Evolutionary conservation across 225 moss, liverwort and hornwort species (phyloP), one percentile per base, ranked within the genome.

Genomic region (Pleurozium schreberi): DNA sequence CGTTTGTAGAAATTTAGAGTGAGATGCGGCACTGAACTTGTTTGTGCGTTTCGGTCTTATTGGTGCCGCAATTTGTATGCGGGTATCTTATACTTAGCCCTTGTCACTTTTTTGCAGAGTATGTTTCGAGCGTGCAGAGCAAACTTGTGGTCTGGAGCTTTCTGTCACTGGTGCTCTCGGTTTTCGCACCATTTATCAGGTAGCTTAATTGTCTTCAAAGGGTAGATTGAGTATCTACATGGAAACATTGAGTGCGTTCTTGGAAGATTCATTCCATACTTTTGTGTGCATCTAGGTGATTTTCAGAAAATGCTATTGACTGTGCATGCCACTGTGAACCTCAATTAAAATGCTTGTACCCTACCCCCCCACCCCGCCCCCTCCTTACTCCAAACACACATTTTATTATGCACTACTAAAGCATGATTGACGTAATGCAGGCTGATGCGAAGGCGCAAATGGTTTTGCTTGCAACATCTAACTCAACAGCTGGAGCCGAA

Each of bases 391-490:
- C 52, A 76, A 75, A 18, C 79, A 28, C 42, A 27, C 19, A 80
- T 85, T 87, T 84, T 42, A 57, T 70, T 73, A 21, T 71, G 90
- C 40, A 21, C 63, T 91, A 59, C 80, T 74, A 36, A 89, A 84
- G 40, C 53, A 75, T 86, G 61, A 76, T 82, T 75, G 73, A 67
- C 77, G 59, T 43, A 26, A 43, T 61, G 45, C 96, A 98, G 96
- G 91, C 90, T 75, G 96, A 99, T 88, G 94, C 99, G 42, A 99
- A 96, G 91, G 99, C 99, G 28, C 99, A 99, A 93, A 95, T 99
- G 97, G 95, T 99, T 76, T 92, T 99, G 88, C 91, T 91, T 68
- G 93, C 97, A 66, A 93, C 89, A 61, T 92, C 96, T 61, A 91
- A 93, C 59, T 63, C 93, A 64, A 66, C 93, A 78, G 93, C 84